Evolutionary conservation across 2,329 filamentous ascomycete genomes (phyloP), one percentile per base, ranked within the genome.

Genomic region (Colletotrichum aenigma): DNA sequence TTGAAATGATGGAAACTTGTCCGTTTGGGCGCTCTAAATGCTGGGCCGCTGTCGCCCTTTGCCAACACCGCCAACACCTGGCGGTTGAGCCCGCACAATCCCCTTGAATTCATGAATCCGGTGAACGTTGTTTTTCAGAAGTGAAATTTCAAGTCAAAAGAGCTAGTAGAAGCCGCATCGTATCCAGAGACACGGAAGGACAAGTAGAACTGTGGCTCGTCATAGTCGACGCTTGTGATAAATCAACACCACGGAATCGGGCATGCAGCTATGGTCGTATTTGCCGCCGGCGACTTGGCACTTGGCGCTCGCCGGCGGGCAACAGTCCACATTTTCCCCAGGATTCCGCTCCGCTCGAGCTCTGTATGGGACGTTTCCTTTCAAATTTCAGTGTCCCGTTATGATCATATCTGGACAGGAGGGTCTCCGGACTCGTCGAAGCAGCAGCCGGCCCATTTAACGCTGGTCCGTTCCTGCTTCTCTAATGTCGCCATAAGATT

Each of bases 291-390:
- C 55, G 55, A 28, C 55, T 58, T 58, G 58, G 58, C 58, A 30
- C 58, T 61, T 61, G 28, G 26, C 58, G 10, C 28, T 61, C 58
- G 58, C 58, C 58, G 58, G 58, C 58, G 58, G 58, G 58, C 58
- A 13, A n/a, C 6, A n/a, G 7, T 1, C 58, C 58, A 61, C 58
- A n/a, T 8, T 61, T 61, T 61, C 55, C 28, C 58, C 28, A 61
- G 18, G 58, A 61, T 61, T n/a, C 58, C 28, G 55, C 24, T 18
- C 55, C 55, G 24, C 24, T 58, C 24, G 1, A 13, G 43, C 7
- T 38, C 0, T 38, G 36, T 8, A 18, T 38, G 7, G 15, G 0
- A 38, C 2, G 15, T 4, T 18, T 9, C 36, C 36, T 38, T 38
- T 5, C 34, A 36, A 2, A 36, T 4, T 18, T 9, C 36, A 38